These are phyloP conservation scores for Colletotrichum tofieldiae DNA, from an alignment of 2,329 filamentous ascomycete genomes.

Conservation along the genomic window DNA sequence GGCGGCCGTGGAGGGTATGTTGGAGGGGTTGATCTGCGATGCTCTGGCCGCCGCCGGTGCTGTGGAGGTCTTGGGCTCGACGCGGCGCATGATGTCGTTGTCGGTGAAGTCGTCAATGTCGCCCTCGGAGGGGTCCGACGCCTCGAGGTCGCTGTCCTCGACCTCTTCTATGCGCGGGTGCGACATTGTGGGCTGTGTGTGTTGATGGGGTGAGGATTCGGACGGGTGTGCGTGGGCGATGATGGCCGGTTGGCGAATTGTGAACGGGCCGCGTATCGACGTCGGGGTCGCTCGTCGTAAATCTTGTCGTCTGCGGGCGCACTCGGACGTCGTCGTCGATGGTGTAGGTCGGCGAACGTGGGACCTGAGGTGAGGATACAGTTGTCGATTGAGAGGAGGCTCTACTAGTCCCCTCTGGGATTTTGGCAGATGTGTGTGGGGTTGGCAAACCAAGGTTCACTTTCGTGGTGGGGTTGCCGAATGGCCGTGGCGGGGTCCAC, in stretches of 20 bases:
- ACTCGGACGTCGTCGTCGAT: slow-evolving; percentile 21
- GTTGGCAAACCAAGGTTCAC: slow-evolving; percentile 33
- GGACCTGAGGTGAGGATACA: slow-evolving; percentile 38
- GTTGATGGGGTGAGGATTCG: not conserved
- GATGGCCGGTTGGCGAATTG: slow-evolving; percentile 18
- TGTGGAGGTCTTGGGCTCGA: slow-evolving; percentile 53
- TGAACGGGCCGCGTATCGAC: not conserved
- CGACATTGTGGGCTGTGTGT: slow-evolving; percentile 70
- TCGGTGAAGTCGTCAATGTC: slow-evolving; percentile 80
- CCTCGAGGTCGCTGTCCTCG: slow-evolving; percentile 81
- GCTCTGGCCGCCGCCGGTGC: slow-evolving; percentile 36
- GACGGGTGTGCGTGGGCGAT: slow-evolving; percentile 26
- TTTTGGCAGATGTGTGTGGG: slow-evolving; percentile 38
- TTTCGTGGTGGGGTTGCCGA: slow-evolving; percentile 33
- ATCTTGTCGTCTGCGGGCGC: not conserved
- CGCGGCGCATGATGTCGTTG: slow-evolving; percentile 68
- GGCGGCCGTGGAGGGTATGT: slow-evolving; percentile 55
- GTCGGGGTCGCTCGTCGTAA: not conserved
- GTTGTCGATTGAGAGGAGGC: slow-evolving; percentile 40
- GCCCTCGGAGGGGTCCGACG: slow-evolving; percentile 88
- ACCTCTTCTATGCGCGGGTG: slow-evolving; percentile 94
- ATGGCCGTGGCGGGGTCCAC: slow-evolving; percentile 23
- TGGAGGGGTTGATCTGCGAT: slow-evolving; percentile 53
- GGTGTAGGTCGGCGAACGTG: slow-evolving; percentile 18
- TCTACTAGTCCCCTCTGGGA: slow-evolving; percentile 38